phyloP scores from a whole-genome alignment of 1,284 basidiomycete genomes.

The Microbotryum silenes-acaulis region DNA sequence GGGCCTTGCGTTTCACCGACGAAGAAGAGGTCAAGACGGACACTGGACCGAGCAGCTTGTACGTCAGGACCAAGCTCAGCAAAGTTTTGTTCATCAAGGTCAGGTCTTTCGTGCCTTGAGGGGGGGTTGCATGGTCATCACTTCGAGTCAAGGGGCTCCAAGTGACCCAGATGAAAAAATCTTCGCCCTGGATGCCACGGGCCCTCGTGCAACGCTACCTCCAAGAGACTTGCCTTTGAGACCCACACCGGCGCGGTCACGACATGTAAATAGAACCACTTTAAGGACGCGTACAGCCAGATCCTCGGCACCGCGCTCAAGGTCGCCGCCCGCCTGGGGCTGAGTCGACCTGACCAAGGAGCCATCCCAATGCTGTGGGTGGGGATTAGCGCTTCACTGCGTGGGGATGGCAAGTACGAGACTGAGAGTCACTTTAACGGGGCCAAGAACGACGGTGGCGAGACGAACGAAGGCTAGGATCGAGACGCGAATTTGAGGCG shows the following conservation, averaged over 20 bases:
- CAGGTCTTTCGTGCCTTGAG: not conserved
- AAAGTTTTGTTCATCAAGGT: conserved; percentile 8
- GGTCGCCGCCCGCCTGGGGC: conserved; percentile 7
- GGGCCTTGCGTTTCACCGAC: conserved; percentile 16
- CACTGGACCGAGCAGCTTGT: conserved; percentile 8
- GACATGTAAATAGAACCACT: conserved; percentile 9
- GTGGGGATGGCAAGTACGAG: conserved; percentile 10
- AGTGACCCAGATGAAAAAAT: no score
- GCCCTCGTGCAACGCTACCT: conserved; percentile 25
- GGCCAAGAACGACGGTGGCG: conserved; percentile 13
- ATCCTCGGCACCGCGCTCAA: conserved; percentile 13
- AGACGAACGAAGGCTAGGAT: conserved; percentile 23
- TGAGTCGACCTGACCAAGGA: conserved; percentile 22
- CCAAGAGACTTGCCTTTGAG: not conserved
- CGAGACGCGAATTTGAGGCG: conserved; percentile 9
- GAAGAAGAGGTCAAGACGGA: conserved; percentile 22
- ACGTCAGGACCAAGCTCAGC: conserved; percentile 22
- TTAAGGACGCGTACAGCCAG: conserved; percentile 29
- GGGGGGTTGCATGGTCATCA: no score
- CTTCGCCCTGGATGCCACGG: not conserved
- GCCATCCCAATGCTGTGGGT: conserved; percentile 24
- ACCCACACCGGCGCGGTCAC: no score
- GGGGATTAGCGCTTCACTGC: not conserved
- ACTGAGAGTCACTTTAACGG: conserved; percentile 27
- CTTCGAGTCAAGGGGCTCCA: no score